Conservation (phyloP, 805 yeast species). For the Wickerhamiella nectarea region DNA sequence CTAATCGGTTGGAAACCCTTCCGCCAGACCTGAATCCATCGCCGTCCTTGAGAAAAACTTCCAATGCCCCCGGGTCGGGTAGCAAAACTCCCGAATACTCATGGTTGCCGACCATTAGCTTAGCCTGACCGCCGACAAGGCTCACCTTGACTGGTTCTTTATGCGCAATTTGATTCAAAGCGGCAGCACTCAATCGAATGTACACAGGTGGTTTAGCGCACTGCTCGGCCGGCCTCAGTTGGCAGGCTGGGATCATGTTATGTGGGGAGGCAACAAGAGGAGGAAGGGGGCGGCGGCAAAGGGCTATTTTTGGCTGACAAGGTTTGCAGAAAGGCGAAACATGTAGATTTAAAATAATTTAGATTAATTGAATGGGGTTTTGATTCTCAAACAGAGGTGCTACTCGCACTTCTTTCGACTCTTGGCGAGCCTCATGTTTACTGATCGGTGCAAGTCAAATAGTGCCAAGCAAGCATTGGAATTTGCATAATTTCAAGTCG, state of each 20-base stretch:
- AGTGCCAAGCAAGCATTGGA: no score
- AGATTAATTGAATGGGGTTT: not conserved
- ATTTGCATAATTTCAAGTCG: no score
- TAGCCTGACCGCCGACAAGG: constrained; percentile 12
- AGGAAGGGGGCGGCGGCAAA: not conserved
- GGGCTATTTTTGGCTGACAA: not conserved
- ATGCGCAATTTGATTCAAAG: constrained; percentile 6
- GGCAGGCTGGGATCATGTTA: constrained; percentile 5
- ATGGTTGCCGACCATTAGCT: constrained; percentile 11
- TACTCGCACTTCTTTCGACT: not conserved
- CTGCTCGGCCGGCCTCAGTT: not conserved
- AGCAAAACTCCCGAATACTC: constrained; percentile 13
- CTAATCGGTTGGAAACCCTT: constrained; percentile 12
- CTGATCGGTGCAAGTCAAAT: no score
- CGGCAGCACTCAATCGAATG: constrained; percentile 15
- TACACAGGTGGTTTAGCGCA: constrained; percentile 19
- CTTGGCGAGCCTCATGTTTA: no score
- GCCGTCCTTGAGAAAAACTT: constrained; percentile 10
- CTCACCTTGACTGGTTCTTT: constrained; percentile 7
- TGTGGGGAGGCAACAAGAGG: not conserved
- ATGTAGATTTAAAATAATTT: no score
- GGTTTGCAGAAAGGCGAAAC: not conserved
- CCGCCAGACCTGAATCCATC: constrained; percentile 13
- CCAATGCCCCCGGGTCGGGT: constrained; percentile 18
- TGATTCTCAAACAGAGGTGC: not conserved